Evolutionary conservation across 768 basidiomycete genomes (phyloP), one percentile per base, ranked within the genome.

Genomic region (Pleurotus tuber-regium): DNA sequence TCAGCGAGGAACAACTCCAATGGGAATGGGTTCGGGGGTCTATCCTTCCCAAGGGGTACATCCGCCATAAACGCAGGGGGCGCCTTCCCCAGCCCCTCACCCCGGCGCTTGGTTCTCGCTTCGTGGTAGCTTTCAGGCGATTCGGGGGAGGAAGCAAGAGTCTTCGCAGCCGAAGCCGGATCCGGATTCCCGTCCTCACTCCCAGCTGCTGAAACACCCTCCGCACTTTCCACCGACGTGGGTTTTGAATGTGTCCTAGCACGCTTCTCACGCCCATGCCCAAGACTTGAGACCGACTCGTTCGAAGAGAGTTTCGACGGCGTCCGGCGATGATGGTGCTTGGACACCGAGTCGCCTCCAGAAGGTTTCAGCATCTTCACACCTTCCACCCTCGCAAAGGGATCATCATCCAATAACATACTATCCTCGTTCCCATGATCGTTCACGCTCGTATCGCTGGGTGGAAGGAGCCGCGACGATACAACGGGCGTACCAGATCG

Each of bases 1-100:
- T 82, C 66, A 5, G 75, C 59, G 30, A 92, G 63, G 63, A 87
- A 86, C 4, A 66, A 57, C n/a, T 70, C 63, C 28, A 93, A 64
- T 0, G 83, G 80, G 57, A 83, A 83, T 33, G 66, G 64, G 30
- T 64, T 63, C 18, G 58, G 58, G 31, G 44, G 57, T 40, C 53
- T 50, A 29, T 60, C 55, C 10, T 58, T 58, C 11, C 50, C 24
- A 3, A 57, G 53, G 9, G 59, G 38, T 29, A 59, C 60, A 56
- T 69, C 70, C 21, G 63, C 51, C 19, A 76, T 66, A 2, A 61
- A 55, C 0, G 66, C 57, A 0, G 77, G 75, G 0, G 69, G 61
- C 2, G 54, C 59, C 55, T 74, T 77, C 56, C 70, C 72, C 8
- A 77, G 58, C 48, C 65, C 65, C 23, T 69, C 65, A 12, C 75